phyloP scores from a whole-genome alignment of 2,329 filamentous ascomycete genomes.

The Raffaelea albimanens region DNA sequence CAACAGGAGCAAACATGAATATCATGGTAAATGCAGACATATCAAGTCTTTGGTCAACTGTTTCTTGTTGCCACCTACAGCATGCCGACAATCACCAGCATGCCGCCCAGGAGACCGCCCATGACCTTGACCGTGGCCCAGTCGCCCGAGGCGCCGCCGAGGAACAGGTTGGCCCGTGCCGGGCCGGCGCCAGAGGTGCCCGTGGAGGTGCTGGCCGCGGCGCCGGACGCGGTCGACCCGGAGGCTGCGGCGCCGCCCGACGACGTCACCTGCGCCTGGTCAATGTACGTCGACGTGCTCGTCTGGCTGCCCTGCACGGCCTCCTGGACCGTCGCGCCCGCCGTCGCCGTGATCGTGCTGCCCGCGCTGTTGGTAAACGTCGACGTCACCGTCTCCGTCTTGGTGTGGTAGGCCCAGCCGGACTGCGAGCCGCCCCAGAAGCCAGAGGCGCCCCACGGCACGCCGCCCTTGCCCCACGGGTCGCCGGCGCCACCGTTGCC shows the following conservation, averaged over 20 bases:
- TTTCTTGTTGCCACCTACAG: conserved; percentile 17
- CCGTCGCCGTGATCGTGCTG: conserved; percentile 16
- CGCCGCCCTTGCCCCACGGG: conserved; percentile 15
- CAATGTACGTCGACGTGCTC: conserved; percentile 19
- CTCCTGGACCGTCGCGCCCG: conserved; percentile 19
- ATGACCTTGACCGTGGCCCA: conserved; percentile 14
- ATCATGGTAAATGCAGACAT: too few relatives aligned
- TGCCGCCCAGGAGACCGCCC: conserved; percentile 19
- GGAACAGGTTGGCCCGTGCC: not conserved
- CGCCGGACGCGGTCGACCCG: not conserved
- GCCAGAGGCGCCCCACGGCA: conserved; percentile 22
- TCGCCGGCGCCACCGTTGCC: conserved; percentile 24
- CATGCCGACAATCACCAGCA: conserved; percentile 19
- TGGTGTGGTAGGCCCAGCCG: conserved; percentile 29
- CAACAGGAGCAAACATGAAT: too few relatives aligned
- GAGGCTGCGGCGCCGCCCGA: not conserved
- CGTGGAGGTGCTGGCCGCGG: not conserved
- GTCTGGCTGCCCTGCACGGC: conserved; percentile 21
- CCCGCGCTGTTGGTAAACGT: conserved; percentile 14
- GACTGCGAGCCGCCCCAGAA: conserved; percentile 24
- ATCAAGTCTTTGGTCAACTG: too few relatives aligned
- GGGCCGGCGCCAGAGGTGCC: conserved; percentile 3
- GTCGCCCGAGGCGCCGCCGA: not conserved
- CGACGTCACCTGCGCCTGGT: conserved; percentile 2
- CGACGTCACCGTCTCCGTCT: conserved; percentile 23